phyloP scores from a whole-genome alignment of 2,329 filamentous ascomycete species.

The Sporothrix phasma region DNA sequence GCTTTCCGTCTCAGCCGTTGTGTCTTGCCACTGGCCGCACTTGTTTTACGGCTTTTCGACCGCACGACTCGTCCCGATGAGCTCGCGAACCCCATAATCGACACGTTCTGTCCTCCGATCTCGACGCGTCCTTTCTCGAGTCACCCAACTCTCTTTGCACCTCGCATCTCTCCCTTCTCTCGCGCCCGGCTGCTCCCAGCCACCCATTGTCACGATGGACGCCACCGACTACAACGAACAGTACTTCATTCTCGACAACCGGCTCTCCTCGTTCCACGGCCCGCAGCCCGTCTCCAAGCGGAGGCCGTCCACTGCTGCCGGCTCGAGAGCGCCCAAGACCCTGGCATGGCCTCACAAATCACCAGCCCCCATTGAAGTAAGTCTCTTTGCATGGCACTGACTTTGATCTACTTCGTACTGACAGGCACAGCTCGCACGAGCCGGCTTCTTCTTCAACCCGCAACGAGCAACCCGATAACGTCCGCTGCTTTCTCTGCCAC shows the following conservation, averaged over 20 bases:
- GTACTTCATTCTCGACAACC: slow-evolving; percentile 59
- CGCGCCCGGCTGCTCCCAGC: background rate
- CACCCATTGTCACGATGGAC: slow-evolving; percentile 17
- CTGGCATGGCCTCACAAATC: slow-evolving; percentile 69
- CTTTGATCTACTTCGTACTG: slow-evolving; percentile 23
- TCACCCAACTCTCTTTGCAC: background rate
- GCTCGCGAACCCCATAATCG: background rate
- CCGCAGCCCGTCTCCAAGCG: slow-evolving; percentile 56
- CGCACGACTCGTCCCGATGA: background rate
- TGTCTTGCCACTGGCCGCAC: background rate
- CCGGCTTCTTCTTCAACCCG: slow-evolving; percentile 85
- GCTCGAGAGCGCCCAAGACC: slow-evolving; percentile 46
- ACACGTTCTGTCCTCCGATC: background rate
- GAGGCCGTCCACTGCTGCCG: slow-evolving; percentile 55
- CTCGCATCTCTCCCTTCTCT: background rate
- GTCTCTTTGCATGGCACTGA: slow-evolving; percentile 24
- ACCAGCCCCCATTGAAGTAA: slow-evolving; percentile 55
- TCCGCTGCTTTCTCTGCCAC: slow-evolving; percentile 76
- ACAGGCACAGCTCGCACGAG: slow-evolving; percentile 61
- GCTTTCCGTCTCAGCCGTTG: background rate
- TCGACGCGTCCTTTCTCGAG: slow-evolving; percentile 9
- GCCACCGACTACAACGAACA: slow-evolving; percentile 32
- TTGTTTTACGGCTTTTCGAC: background rate
- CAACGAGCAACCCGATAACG: slow-evolving; percentile 70
- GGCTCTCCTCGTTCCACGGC: slow-evolving; percentile 69